A percentile compares a stretch with the other conserved stretches of the same genome.
These are phyloP conservation scores for Scheffersomyces spartinae DNA, from an alignment of 805 yeast species.

Conservation along the genomic window DNA sequence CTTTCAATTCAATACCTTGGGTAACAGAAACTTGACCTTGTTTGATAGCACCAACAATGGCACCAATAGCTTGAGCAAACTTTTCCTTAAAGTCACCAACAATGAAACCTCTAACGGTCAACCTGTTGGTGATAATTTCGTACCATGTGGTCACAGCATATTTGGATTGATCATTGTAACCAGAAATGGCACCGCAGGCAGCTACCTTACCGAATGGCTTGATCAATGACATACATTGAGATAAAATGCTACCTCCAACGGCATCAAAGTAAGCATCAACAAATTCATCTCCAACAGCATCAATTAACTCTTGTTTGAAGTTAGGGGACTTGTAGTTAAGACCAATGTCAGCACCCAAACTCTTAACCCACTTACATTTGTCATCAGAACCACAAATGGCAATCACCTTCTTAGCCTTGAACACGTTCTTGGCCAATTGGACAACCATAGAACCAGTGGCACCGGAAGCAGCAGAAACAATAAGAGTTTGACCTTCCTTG, in stretches of 20 bases:
- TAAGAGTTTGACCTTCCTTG: conserved; percentile 32
- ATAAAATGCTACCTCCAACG: conserved; percentile 53
- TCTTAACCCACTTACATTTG: conserved; percentile 41
- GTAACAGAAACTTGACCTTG: conserved; percentile 29
- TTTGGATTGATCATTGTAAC: conserved; percentile 35
- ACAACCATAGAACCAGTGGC: conserved; percentile 58
- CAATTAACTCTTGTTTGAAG: conserved; percentile 21
- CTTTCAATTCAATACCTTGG: conserved; percentile 25
- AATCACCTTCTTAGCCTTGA: conserved; percentile 43
- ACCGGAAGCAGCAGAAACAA: conserved; percentile 60
- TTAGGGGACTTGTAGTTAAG: conserved; percentile 41
- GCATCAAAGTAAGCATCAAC: conserved; percentile 48
- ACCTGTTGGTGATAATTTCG: conserved; percentile 36
- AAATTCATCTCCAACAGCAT: conserved; percentile 34
- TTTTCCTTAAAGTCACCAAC: conserved; percentile 30
- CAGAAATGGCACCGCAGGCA: conserved; percentile 56
- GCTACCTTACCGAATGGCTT: conserved; percentile 33
- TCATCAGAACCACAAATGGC: conserved; percentile 53
- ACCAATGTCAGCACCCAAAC: conserved; percentile 41
- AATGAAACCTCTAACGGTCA: conserved; percentile 43
- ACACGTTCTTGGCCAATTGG: conserved; percentile 42
- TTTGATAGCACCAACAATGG: conserved; percentile 23
- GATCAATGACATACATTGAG: conserved; percentile 26
- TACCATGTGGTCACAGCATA: conserved; percentile 28
- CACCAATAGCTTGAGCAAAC: conserved; percentile 24